phyloP scores from a whole-genome alignment of 2,329 filamentous ascomycete genomes.

The Nigrograna mackinnonii region DNA sequence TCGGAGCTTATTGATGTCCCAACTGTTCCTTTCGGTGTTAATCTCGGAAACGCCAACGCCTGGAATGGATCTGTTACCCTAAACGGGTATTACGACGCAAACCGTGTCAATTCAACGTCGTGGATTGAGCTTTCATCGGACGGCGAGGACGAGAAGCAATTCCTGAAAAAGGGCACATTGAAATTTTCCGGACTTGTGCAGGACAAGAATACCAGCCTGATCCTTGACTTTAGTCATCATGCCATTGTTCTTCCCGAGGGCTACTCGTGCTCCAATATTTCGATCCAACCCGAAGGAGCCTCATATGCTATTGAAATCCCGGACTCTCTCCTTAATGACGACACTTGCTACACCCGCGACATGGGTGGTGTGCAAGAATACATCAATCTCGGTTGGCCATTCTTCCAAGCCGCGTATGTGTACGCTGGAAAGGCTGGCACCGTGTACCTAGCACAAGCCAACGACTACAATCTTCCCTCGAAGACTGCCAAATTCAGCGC shows the following conservation, averaged over 20 bases:
- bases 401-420: slow-evolving; percentile 6
- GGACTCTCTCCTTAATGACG: background rate
- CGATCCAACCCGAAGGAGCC: background rate
- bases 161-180: background rate
- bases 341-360: too few relatives aligned
- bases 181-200: background rate
- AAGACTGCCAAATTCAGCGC: background rate
- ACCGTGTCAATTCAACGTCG: slow-evolving; percentile 5
- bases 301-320: too few relatives aligned
- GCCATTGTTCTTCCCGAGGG: background rate
- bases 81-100: slow-evolving; percentile 3
- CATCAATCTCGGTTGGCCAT: slow-evolving; percentile 1
- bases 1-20: too few relatives aligned
- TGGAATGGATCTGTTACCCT: slow-evolving; percentile 4
- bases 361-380: background rate
- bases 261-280: background rate
- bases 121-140: slow-evolving; percentile 1
- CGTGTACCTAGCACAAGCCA: slow-evolving; percentile 3
- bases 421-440: slow-evolving; percentile 1
- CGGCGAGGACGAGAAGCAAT: background rate
- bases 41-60: background rate
- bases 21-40: slow-evolving; percentile 4
- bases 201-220: background rate
- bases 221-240: background rate
- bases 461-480: slow-evolving; percentile 2